Percentiles rank a stretch among this genome's conserved stretches.
These are phyloP conservation scores for Cutaneotrichosporon curvatum DNA, from an alignment of 1,284 basidiomycete species.

Conservation along the genomic window DNA sequence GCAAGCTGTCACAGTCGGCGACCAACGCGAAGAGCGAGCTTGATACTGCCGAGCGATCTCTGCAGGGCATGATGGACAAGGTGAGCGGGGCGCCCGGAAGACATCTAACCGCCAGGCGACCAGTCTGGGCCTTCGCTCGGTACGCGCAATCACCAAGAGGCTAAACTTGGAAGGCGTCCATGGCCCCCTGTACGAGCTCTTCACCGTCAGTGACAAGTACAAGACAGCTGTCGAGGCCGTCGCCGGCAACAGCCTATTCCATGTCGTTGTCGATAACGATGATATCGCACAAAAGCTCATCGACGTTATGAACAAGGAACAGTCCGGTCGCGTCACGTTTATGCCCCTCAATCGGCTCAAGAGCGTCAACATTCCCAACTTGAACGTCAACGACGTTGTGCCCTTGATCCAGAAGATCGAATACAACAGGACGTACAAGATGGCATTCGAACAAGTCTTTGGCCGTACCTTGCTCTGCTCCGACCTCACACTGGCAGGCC, in stretches of 20 bases:
- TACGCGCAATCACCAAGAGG: slow-evolving; percentile 71
- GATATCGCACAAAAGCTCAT: slow-evolving; percentile 81
- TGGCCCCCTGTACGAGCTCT: slow-evolving; percentile 88
- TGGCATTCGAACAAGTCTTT: slow-evolving; percentile 89
- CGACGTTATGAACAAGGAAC: slow-evolving; percentile 85
- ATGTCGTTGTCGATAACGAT: slow-evolving; percentile 94
- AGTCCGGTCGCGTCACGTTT: slow-evolving; percentile 90
- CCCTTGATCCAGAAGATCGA: slow-evolving; percentile 77
- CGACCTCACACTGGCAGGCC: slow-evolving; percentile 83
- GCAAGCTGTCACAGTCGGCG: slow-evolving; percentile 71
- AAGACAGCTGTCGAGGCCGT: slow-evolving; percentile 91
- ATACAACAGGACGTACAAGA: slow-evolving; percentile 63
- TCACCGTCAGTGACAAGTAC: slow-evolving; percentile 87
- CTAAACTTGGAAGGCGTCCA: slow-evolving; percentile 69
- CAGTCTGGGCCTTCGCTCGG: slow-evolving; percentile 72
- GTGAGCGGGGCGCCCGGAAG: too few relatives aligned
- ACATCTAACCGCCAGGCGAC: slow-evolving; percentile 61
- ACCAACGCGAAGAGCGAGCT: slow-evolving; percentile 72
- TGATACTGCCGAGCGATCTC: slow-evolving; percentile 65
- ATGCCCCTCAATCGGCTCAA: slow-evolving; percentile 97
- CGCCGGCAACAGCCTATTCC: slow-evolving; percentile 84
- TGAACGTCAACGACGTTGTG: slow-evolving; percentile 79
- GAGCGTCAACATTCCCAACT: slow-evolving; percentile 58
- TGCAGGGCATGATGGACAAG: slow-evolving; percentile 92
- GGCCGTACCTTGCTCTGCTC: slow-evolving; percentile 93